Base-by-base conservation (phyloP, 805 yeast species). In the Metschnikowia gelsemii region DNA sequence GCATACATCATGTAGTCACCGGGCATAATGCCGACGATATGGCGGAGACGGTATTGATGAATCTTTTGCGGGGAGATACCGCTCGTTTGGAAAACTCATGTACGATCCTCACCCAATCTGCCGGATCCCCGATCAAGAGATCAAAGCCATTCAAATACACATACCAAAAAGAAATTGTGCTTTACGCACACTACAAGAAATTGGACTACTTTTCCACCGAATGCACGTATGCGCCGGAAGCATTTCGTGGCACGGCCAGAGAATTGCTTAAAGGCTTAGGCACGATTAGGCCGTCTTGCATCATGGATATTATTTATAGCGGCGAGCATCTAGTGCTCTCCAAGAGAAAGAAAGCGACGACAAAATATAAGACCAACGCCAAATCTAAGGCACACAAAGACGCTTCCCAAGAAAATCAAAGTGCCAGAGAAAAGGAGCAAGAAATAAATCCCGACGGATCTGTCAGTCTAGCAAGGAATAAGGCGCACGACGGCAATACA, bases 1-100 rank as follows among this genome's bases (percentile, higher is more conserved):
- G 83, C 0, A 89, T 93, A 38, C 73, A 75, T 40, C 99, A 93
- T 63, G 93, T 93, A 23, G 95, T 93, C 1, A 93, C 99, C 0
- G 99, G 99, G 2, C 99, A 93, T 64, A 93, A 93, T 62, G 99
- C 99, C 0, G 99, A 93, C 62, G 99, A 93, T 65, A 86, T 93
- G 87, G 99, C 99, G 1, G 99, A 93, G 57, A 93, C 99, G 0
- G 96, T 93, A 4, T 64, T 93, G 40, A 91, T 93, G 98, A 93
- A 93, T 62, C 64, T 93, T 32, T 66, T 93, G 21, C 74, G 99
- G 54, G 99, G 99, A n/a, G 99, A 93, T 59, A 84, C 89, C 5
- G 95, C 96, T 18, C 73, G 99, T 49, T 69, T 93, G 41, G 98
- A 87, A 57, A 80, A 84, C 50, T 88, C 96, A 13, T 87, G 96